Conservation (phyloP, 192 early-diverging fungal species). For the Diversispora epigaea region DNA sequence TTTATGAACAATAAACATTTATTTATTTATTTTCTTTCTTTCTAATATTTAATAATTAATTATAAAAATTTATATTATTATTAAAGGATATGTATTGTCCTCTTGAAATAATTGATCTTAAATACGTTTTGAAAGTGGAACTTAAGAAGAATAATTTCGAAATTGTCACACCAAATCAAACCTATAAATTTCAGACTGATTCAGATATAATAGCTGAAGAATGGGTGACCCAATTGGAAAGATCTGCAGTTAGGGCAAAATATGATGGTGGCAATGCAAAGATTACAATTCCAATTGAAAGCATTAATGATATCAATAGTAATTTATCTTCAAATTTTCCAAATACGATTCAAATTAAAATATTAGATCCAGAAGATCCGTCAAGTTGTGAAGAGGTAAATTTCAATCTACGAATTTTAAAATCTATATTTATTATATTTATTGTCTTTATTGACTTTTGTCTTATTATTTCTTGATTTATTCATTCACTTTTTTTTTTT, state of each 20-base stretch:
- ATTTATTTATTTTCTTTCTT: neutral
- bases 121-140: conserved; percentile 53
- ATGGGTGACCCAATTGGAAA: conserved; percentile 60
- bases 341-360: conserved; percentile 53
- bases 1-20: neutral
- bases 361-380: conserved; percentile 52
- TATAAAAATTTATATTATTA: neutral
- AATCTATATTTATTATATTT: neutral
- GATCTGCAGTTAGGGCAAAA: conserved; percentile 57
- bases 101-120: conserved; percentile 59
- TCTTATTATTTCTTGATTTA: neutral
- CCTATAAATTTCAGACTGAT: conserved; percentile 60
- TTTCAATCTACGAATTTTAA: neutral
- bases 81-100: conserved; percentile 59
- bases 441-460: neutral
- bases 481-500: too few species aligned
- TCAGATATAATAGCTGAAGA: conserved; percentile 51
- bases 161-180: conserved; percentile 50
- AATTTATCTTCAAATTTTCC: conserved; percentile 44
- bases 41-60: neutral
- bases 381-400: conserved; percentile 57
- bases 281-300: conserved; percentile 56
- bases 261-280: conserved; percentile 60
- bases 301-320: conserved; percentile 55
- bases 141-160: conserved; percentile 45